These are phyloP conservation scores for Monosporascus sp. DNA, from an alignment of 2,329 filamentous ascomycete species.

Conservation along the genomic window DNA sequence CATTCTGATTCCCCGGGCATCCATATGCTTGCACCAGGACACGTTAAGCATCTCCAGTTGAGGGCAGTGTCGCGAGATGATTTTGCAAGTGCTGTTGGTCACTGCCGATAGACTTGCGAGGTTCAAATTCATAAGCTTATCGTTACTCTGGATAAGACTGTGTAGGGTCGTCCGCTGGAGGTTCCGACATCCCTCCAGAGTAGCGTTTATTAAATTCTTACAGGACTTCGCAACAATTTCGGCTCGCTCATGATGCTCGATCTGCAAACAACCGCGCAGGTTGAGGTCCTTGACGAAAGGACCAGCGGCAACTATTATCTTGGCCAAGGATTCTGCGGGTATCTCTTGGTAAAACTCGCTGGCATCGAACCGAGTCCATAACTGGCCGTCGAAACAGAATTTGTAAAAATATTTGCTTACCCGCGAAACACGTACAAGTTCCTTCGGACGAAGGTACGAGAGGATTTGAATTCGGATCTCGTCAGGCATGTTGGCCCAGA, in stretches of 20 bases:
- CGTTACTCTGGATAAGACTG: slow-evolving; percentile 69
- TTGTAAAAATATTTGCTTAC: slow-evolving; percentile 75
- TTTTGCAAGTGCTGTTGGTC: slow-evolving; percentile 79
- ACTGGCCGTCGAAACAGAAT: slow-evolving; percentile 88
- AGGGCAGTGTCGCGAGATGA: slow-evolving; percentile 75
- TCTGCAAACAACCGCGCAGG: slow-evolving; percentile 82
- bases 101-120: slow-evolving; percentile 75
- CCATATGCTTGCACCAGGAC: slow-evolving; percentile 87
- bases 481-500: slow-evolving; percentile 76
- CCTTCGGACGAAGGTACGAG: slow-evolving; percentile 68
- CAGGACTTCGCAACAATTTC: slow-evolving; percentile 79
- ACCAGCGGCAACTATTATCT: slow-evolving; percentile 78
- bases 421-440: slow-evolving; percentile 72
- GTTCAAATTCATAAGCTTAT: slow-evolving; percentile 75
- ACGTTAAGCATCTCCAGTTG: slow-evolving; percentile 82
- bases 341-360: slow-evolving; percentile 86
- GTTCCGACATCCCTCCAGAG: slow-evolving; percentile 83
- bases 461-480: slow-evolving; percentile 80
- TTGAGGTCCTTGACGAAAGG: slow-evolving; percentile 91
- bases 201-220: slow-evolving; percentile 80
- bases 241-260: slow-evolving; percentile 73
- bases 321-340: slow-evolving; percentile 74
- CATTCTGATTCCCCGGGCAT: slow-evolving; percentile 67
- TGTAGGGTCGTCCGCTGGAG: slow-evolving; percentile 74
- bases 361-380: slow-evolving; percentile 82